Evolutionary conservation across 2,329 filamentous ascomycete species (phyloP), one percentile per base, ranked within the genome.

Genomic region (Fusarium duplospermum): DNA sequence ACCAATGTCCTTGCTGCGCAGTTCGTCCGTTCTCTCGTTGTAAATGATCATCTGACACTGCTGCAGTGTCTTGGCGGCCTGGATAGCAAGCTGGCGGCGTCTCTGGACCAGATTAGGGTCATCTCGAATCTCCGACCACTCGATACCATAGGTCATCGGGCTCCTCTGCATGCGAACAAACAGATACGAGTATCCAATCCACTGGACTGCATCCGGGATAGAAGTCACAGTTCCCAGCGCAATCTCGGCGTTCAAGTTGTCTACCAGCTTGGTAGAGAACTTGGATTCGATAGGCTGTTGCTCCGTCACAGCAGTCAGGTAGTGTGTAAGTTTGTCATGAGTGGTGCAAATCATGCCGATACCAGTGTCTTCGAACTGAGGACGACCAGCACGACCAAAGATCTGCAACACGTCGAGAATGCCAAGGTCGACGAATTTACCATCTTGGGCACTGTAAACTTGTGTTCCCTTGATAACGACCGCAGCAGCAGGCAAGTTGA

Each of bases 11-110:
- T 99, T 99, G 69, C 95, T 93, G 68, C 94, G 92, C 10, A 99
- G 89, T 78, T 98, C 96, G 76, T 98, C 96, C 0, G 96, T 99
- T 20, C 88, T 90, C 80, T 98, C 96, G 75, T 99, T 98, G 86
- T 96, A 99, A 66, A 99, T 96, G 78, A 99, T 96, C 97, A 99
- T 99, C 83, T 99, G 96, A 76, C 94, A 97, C 79, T 95, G 89
- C 80, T 98, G 95, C 50, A 99, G 85, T 6, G 94, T 93, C 50
- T 92, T 89, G 1, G 96, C 96, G 27, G 96, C 96, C 77, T 97
- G 92, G 52, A 97, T 95, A 63, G 96, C 93, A 62, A 99, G 87
- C 74, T 96, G 92, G 4, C 95, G 91, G 61, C 96, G 91, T 75
- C 96, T 89, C 79, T 96, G 93, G 2, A 98, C 94, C 29, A 99